Percentiles rank a stretch among this genome's conserved stretches.
phyloP scores from a whole-genome alignment of 345 rosid species.

The Aethionema arabicum region DNA sequence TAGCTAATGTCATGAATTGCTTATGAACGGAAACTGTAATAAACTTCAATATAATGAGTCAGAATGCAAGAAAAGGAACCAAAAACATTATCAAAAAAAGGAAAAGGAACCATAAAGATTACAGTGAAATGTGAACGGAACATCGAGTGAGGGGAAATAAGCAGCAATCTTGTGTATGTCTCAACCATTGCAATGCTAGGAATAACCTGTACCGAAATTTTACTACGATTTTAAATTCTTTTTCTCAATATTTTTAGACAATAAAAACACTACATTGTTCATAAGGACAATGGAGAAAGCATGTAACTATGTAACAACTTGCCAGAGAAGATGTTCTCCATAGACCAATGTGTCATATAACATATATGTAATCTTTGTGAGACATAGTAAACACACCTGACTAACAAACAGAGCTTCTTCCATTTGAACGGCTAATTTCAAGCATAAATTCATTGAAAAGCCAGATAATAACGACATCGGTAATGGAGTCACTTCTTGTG shows the following conservation, averaged over 20 bases:
- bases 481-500: slow-evolving; percentile 91
- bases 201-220: slow-evolving; percentile 63
- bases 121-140: slow-evolving; percentile 91
- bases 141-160: slow-evolving; percentile 83
- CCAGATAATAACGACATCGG: slow-evolving; percentile 92
- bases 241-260: slow-evolving; percentile 15
- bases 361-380: slow-evolving; percentile 24
- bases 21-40: slow-evolving; percentile 4
- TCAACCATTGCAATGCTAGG: slow-evolving; percentile 99
- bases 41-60: slow-evolving; percentile 5
- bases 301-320: slow-evolving; percentile 15
- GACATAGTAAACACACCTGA: slow-evolving; percentile 59
- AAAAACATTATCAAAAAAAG: too few relatives aligned
- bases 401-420: slow-evolving; percentile 82
- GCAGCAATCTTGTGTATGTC: slow-evolving; percentile 90
- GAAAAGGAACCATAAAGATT: slow-evolving; percentile 38
- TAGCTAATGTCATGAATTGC: slow-evolving; percentile 24
- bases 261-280: slow-evolving; percentile 6
- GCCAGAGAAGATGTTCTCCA: slow-evolving; percentile 20
- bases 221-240: slow-evolving; percentile 20
- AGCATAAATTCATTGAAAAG: slow-evolving; percentile 76
- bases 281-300: slow-evolving; percentile 13
- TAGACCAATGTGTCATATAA: slow-evolving; percentile 21
- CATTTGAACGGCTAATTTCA: slow-evolving; percentile 75
- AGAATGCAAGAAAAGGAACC: slow-evolving; percentile 20